phyloP scores from a whole-genome alignment of 2,329 filamentous ascomycete genomes.

The Colletotrichum musae region DNA sequence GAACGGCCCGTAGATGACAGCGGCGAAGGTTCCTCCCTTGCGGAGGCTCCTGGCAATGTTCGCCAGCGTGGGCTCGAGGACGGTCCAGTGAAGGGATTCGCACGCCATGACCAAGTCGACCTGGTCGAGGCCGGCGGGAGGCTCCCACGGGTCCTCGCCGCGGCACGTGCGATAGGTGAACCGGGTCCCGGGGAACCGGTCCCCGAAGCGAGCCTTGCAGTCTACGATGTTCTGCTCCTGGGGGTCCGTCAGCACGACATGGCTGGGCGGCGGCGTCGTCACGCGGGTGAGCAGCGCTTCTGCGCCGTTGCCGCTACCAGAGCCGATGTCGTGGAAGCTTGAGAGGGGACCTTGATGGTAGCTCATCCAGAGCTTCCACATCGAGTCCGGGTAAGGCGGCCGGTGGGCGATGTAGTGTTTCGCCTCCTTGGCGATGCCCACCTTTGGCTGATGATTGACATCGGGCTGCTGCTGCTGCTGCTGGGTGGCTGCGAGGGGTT shows the following conservation, averaged over 20 bases:
- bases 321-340: slow-evolving; percentile 25
- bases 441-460: slow-evolving; percentile 2
- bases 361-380: slow-evolving; percentile 27
- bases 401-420: slow-evolving; percentile 32
- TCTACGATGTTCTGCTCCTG: slow-evolving; percentile 17
- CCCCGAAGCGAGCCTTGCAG: slow-evolving; percentile 12
- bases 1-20: slow-evolving; percentile 31
- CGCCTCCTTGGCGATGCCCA: slow-evolving; percentile 25
- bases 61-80: slow-evolving; percentile 4
- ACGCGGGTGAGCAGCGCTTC: slow-evolving; percentile 19
- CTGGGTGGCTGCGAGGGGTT: not conserved
- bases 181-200: slow-evolving; percentile 17
- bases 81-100: slow-evolving; percentile 32
- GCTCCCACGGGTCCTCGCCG: slow-evolving; percentile 18
- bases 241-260: slow-evolving; percentile 30
- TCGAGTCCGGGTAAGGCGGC: slow-evolving; percentile 30
- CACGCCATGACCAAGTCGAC: slow-evolving; percentile 31
- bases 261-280: not conserved
- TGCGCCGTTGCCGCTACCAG: slow-evolving; percentile 16
- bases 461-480: not conserved
- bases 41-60: slow-evolving; percentile 18
- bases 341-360: slow-evolving; percentile 22
- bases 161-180: slow-evolving; percentile 22
- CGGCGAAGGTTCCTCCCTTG: slow-evolving; percentile 19
- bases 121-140: not conserved